phyloP scores from a whole-genome alignment of 2,329 filamentous ascomycete species.

The Dactylellina haptotyla region DNA sequence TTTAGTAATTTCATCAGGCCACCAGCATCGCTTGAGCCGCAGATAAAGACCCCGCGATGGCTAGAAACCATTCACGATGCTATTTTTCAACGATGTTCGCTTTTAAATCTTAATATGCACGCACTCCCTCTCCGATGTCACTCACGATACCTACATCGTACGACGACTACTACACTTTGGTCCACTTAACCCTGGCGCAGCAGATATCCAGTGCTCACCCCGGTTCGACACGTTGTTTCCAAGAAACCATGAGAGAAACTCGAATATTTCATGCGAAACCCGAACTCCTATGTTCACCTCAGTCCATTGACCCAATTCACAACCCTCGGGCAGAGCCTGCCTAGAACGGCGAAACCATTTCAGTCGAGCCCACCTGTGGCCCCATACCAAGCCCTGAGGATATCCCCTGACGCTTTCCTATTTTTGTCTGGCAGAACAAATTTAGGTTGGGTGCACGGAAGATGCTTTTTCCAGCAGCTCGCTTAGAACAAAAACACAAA shows the following conservation, averaged over 20 bases:
- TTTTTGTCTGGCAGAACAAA: slow-evolving; percentile 17
- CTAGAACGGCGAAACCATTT: slow-evolving; percentile 40
- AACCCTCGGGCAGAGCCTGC: slow-evolving; percentile 28
- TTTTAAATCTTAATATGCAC: neutral
- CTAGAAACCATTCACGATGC: neutral
- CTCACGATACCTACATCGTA: neutral
- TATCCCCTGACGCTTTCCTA: slow-evolving; percentile 34
- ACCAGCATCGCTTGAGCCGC: slow-evolving; percentile 21
- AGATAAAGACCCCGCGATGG: slow-evolving; percentile 21
- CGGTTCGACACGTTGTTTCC: slow-evolving; percentile 12
- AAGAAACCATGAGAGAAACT: slow-evolving; percentile 14
- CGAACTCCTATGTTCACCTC: slow-evolving; percentile 16
- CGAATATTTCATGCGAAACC: slow-evolving; percentile 27
- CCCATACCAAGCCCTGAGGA: slow-evolving; percentile 6
- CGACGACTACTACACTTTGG: neutral
- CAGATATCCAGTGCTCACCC: neutral
- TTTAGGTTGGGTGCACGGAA: slow-evolving; percentile 8
- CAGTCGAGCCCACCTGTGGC: neutral
- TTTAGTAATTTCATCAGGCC: slow-evolving; percentile 39
- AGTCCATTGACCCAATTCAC: slow-evolving; percentile 10
- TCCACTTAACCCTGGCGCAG: neutral
- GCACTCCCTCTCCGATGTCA: no score
- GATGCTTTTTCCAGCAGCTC: slow-evolving; percentile 19
- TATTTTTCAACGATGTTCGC: neutral
- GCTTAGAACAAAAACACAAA: slow-evolving; percentile 2